Base-by-base conservation (phyloP, 495 filamentous ascomycete genomes). In the Lasiosphaeriaceae sp. region DNA sequence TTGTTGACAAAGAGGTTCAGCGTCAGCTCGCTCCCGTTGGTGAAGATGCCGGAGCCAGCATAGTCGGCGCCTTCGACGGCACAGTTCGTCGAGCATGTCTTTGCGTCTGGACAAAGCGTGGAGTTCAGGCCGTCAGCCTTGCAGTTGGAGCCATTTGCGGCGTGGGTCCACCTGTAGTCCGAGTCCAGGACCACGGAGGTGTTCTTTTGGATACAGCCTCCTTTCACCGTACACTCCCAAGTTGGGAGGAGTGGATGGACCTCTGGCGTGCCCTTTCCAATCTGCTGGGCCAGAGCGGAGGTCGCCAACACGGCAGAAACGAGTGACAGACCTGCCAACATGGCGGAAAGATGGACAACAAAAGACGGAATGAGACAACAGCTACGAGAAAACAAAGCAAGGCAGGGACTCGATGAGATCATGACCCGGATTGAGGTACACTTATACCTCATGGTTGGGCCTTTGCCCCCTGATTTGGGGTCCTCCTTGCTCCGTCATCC, bases 81-180 rank as follows among this genome's bases (percentile, higher is more conserved):
- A 59, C 85, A 88, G 61, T 81, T 80, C 20, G 60, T 7, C 6
- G 85, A 82, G 58, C 85, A 88, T 20, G 76, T 70, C 17, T 62
- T 64, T 59, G 79, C 72, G 63, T 79, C 70, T 0, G 80, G 73
- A 66, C 85, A 88, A 45, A 83, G 66, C 29, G 74, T 67, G 16
- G 74, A 54, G 62, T 86, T 75, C 73, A 84, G 80, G 12, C 69
- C 70, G 60, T 81, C 81, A 47, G 75, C 80, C 29, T 75, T 80
- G 78, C 83, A 86, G 64, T 85, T 85, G 60, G 76, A 80, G 49
- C 75, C 74, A 35, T 68, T 66, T 17, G 68, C 72, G 1, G 70
- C 67, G 60, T 86, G 84, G 23, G 84, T 64, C 81, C 81, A 84
- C 22, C 84, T 78, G 79, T 84, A 88, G 66, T 85, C 86, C 52